Base-by-base conservation (phyloP, 768 basidiomycete species). In the Naganishia vishniacii region DNA sequence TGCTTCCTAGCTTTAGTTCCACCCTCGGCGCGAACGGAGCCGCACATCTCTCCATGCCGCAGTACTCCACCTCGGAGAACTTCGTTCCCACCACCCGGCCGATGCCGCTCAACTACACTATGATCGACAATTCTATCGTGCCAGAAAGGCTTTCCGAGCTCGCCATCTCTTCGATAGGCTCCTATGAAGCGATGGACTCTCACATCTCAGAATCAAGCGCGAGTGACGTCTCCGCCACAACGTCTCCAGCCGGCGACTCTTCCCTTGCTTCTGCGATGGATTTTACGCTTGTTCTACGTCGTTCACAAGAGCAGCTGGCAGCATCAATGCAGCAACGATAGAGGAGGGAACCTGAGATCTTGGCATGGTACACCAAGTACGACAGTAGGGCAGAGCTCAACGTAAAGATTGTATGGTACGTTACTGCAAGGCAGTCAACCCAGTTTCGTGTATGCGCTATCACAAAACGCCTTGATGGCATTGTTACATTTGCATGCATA, bases 221-320 rank as follows among this genome's bases (percentile, higher is more conserved):
- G 1, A 37, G 53, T 13, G 53, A 37, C 5, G 20, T 29, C 37
- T 32, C 18, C 15, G 26, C 40, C 20, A 37, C 53, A 8, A 31
- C 53, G 11, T 34, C n/a, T n/a, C n/a, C n/a, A n/a, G n/a, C 53
- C 5, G 48, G 48, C 15, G 62, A 51, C 26, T 51, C 48, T 18
- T 63, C 48, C 31, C 32, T 63, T 11, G 62, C 62, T 51, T 63
- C 62, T 20, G 62, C 62, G 2, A 63, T 63, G 62, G 62, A 63
- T 40, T 42, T 63, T 18, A 44, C 62, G 8, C 42, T 63, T 11
- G 49, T 63, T 32, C 62, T 48, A 26, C 40, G 48, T 46, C 48
- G 62, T 20, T 56, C 53, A 20, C 53, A 40, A 34, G 53, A 56
- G 20, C 34, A 56, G 34, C 23, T 56, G 53, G 34, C 37, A 3